Percentiles rank a stretch among this genome's conserved stretches.
These are phyloP conservation scores for Pisolithus thermaeus DNA, from an alignment of 1,284 basidiomycete species.

Conservation along the genomic window DNA sequence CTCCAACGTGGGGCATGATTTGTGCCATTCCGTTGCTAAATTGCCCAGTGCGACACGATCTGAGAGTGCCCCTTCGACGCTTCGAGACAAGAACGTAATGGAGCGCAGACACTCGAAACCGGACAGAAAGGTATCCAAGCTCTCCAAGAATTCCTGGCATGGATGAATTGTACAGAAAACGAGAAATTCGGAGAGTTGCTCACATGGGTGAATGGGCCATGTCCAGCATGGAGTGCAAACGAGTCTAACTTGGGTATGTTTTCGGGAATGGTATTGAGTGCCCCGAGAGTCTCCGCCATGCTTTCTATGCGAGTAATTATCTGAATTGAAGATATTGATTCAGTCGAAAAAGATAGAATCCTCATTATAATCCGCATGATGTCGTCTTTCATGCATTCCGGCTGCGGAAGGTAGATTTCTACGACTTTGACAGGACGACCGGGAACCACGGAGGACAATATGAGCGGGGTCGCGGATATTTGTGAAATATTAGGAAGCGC, in stretches of 20 bases:
- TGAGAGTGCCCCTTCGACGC: constrained; percentile 15
- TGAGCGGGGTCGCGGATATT: constrained; percentile 20
- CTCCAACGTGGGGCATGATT: constrained; percentile 17
- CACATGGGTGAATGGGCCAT: constrained; percentile 19
- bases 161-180: not conserved
- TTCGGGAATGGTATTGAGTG: constrained; percentile 15
- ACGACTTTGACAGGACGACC: constrained; percentile 17
- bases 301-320: constrained; percentile 19
- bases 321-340: constrained; percentile 16
- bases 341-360: constrained; percentile 16
- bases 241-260: constrained; percentile 14
- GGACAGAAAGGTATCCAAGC: constrained; percentile 15
- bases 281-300: constrained; percentile 12
- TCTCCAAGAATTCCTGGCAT: constrained; percentile 16
- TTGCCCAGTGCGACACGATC: constrained; percentile 5
- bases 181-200: constrained; percentile 1
- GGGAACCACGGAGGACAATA: constrained; percentile 20
- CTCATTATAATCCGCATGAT: constrained; percentile 15
- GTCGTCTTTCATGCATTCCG: constrained; percentile 18
- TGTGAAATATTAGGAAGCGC: constrained; percentile 17
- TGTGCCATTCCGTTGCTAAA: constrained; percentile 15
- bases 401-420: constrained; percentile 21
- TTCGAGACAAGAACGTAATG: constrained; percentile 19
- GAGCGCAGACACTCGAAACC: constrained; percentile 17
- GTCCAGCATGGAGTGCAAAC: constrained; percentile 19